Evolutionary conservation across 306 rosid species (phyloP).

Genomic region (Ormosia emarginata): DNA sequence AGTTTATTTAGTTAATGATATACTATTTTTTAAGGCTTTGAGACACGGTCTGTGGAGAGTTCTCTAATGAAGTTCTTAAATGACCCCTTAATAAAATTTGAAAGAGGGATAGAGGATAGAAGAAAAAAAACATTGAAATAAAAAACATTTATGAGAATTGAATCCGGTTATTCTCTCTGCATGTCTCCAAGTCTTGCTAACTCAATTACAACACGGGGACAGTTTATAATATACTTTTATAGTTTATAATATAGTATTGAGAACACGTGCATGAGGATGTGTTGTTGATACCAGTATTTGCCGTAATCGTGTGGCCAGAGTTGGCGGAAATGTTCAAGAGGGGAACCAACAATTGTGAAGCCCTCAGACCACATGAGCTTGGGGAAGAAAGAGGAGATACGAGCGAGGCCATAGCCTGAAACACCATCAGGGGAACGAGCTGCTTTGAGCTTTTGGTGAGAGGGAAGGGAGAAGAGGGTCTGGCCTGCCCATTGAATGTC

Average conservation of each 20-base stretch:
- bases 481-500: slow-evolving; percentile 42
- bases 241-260: neutral
- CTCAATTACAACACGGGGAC: too few species aligned
- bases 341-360: slow-evolving; percentile 78
- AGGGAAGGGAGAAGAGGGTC: slow-evolving; percentile 63
- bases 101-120: too few species aligned
- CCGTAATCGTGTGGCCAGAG: slow-evolving; percentile 83
- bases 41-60: too few species aligned
- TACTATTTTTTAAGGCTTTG: too few species aligned
- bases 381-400: slow-evolving; percentile 85
- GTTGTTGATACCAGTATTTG: slow-evolving; percentile 48
- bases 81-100: too few species aligned
- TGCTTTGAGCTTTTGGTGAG: slow-evolving; percentile 58
- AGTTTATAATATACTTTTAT: neutral
- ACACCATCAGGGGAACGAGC: slow-evolving; percentile 70
- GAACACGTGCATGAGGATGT: neutral
- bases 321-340: slow-evolving; percentile 62
- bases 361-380: slow-evolving; percentile 99
- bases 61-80: too few species aligned
- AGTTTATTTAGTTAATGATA: neutral
- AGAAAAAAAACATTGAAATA: too few species aligned
- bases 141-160: too few species aligned
- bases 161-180: too few species aligned
- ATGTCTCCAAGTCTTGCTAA: too few species aligned
- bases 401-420: slow-evolving; percentile 77